Percentiles rank a stretch among this genome's conserved stretches.
Conservation (phyloP, 1,139 yeast genomes). For the Kurtzmaniella quercitrusa region DNA sequence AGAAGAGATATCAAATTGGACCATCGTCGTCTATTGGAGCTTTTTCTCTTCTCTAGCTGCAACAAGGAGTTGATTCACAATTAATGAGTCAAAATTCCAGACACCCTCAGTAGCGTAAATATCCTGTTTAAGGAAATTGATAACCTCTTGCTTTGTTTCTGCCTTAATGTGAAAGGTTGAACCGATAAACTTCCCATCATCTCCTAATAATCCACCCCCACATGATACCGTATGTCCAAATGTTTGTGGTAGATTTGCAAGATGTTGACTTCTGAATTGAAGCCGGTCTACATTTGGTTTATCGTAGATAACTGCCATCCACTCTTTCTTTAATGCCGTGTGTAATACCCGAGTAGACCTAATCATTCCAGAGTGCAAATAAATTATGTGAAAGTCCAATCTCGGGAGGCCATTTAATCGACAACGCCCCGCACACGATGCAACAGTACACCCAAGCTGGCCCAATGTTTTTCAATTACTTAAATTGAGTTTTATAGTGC, state of each 20-base stretch:
- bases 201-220: slow-evolving; percentile 52
- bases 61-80: slow-evolving; percentile 39
- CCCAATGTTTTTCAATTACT: background rate
- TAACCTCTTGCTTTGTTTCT: slow-evolving; percentile 50
- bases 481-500: background rate
- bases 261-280: slow-evolving; percentile 46
- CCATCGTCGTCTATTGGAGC: background rate
- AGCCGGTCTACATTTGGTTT: slow-evolving; percentile 51
- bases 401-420: background rate
- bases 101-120: slow-evolving; percentile 53
- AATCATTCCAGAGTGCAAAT: background rate
- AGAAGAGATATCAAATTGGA: background rate
- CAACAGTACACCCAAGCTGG: background rate
- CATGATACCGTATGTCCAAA: slow-evolving; percentile 47
- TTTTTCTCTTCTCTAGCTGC: slow-evolving; percentile 7
- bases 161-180: slow-evolving; percentile 54
- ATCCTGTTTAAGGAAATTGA: slow-evolving; percentile 52
- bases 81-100: slow-evolving; percentile 59
- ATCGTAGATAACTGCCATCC: slow-evolving; percentile 58
- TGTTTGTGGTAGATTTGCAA: slow-evolving; percentile 40
- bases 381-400: background rate
- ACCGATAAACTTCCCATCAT: slow-evolving; percentile 49
- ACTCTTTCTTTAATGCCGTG: slow-evolving; percentile 24
- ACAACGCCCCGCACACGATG: background rate
- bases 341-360: background rate